phyloP scores from a whole-genome alignment of 805 yeast species.

The Henningerozyma blattae region DNA sequence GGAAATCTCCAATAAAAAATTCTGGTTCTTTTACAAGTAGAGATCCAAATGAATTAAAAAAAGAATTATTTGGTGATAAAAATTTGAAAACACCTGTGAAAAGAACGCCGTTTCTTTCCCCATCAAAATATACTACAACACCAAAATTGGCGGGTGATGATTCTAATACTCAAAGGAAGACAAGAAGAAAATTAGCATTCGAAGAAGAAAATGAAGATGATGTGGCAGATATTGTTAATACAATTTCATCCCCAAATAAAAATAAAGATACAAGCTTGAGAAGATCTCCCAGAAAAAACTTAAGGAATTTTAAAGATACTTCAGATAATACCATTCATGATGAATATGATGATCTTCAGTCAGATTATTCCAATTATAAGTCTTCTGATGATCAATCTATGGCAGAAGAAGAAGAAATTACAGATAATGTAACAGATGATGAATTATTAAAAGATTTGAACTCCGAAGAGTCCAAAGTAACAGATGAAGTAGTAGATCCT shows the following conservation, averaged over 20 bases:
- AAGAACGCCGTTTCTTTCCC: too few relatives aligned
- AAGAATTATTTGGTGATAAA: constrained; percentile 20
- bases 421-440: neutral
- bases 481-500: neutral
- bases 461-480: neutral
- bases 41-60: constrained; percentile 19
- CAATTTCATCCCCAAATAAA: constrained; percentile 2
- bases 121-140: constrained; percentile 1
- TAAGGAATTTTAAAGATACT: constrained; percentile 1
- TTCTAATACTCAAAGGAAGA: neutral
- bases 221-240: constrained; percentile 1
- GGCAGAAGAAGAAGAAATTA: neutral
- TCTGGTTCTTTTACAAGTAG: constrained; percentile 16
- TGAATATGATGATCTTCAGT: too few relatives aligned
- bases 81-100: neutral
- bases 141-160: neutral
- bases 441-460: neutral
- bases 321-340: neutral
- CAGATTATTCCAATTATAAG: too few relatives aligned
- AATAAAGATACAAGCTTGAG: neutral
- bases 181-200: constrained; percentile 23
- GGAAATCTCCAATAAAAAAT: constrained; percentile 10
- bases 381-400: neutral
- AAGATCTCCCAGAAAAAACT: neutral
- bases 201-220: constrained; percentile 18